Evolutionary conservation across 2,329 filamentous ascomycete species (phyloP).

Genomic region (Curvularia hawaiiensis): DNA sequence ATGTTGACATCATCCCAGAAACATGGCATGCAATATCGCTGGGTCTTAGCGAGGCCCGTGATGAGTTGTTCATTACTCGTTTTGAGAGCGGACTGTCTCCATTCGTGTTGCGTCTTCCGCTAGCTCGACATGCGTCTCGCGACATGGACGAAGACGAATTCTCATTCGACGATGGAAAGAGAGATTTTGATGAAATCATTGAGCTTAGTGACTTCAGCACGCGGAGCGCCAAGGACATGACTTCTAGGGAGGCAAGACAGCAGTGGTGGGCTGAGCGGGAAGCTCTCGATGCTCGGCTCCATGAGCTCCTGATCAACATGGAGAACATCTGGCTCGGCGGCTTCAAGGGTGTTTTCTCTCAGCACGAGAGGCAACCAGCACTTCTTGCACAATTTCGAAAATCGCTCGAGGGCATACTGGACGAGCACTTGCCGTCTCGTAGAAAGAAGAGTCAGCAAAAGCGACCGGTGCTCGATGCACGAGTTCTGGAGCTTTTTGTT

Average conservation of each 20-base stretch:
- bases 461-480: constrained; percentile 61
- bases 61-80: constrained; percentile 89
- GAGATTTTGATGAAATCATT: constrained; percentile 84
- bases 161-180: constrained; percentile 77
- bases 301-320: constrained; percentile 79
- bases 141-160: constrained; percentile 83
- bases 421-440: constrained; percentile 85
- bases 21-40: constrained; percentile 88
- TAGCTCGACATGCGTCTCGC: constrained; percentile 80
- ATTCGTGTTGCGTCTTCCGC: constrained; percentile 84
- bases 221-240: constrained; percentile 74
- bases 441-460: constrained; percentile 61
- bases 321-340: constrained; percentile 95
- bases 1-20: constrained; percentile 81
- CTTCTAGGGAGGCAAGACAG: constrained; percentile 73
- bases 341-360: constrained; percentile 92
- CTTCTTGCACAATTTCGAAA: constrained; percentile 77
- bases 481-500: constrained; percentile 86
- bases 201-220: constrained; percentile 81
- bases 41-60: constrained; percentile 77
- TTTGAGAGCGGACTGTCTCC: constrained; percentile 76
- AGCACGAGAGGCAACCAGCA: constrained; percentile 65
- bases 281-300: constrained; percentile 75
- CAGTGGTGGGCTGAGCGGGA: constrained; percentile 92
- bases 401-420: constrained; percentile 77